A percentile compares a stretch with the other conserved stretches of the same genome.
These are phyloP conservation scores for Botrytis galanthina DNA, from an alignment of 2,329 filamentous ascomycete genomes.

Conservation along the genomic window DNA sequence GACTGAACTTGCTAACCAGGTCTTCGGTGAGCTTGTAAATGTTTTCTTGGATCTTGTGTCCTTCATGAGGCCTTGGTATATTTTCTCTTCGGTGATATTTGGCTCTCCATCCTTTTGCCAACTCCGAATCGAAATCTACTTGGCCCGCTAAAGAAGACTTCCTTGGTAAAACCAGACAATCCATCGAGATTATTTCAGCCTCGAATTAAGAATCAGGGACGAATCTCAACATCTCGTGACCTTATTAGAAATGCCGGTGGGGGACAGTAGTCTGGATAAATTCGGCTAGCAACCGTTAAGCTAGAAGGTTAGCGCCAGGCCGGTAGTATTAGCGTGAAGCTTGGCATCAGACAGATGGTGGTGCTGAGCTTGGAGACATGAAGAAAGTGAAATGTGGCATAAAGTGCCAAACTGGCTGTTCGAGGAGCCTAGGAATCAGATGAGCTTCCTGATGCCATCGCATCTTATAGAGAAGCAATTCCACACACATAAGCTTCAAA, in stretches of 20 bases:
- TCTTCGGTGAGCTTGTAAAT: not conserved
- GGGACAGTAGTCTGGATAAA: not conserved
- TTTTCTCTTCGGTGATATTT: not conserved
- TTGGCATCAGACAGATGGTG: not conserved
- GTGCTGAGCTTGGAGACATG: not conserved
- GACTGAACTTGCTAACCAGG: not conserved
- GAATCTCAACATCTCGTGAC: not conserved
- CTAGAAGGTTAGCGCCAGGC: not conserved
- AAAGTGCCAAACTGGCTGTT: not conserved
- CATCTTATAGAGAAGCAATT: not conserved
- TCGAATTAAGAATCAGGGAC: not conserved
- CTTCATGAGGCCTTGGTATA: not conserved
- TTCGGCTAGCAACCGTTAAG: not conserved
- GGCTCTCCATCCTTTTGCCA: not conserved
- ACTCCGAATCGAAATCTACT: not conserved
- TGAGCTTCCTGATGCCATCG: not conserved
- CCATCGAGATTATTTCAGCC: not conserved
- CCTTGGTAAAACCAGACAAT: not conserved
- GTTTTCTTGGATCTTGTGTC: not conserved
- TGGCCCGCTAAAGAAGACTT: not conserved
- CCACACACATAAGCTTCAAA: not conserved
- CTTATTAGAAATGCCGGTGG: not conserved
- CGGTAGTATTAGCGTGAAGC: not conserved
- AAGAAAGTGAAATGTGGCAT: not conserved
- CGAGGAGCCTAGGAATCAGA: not conserved